Conservation (phyloP, 306 rosid species). For the Castanea mollissima region DNA sequence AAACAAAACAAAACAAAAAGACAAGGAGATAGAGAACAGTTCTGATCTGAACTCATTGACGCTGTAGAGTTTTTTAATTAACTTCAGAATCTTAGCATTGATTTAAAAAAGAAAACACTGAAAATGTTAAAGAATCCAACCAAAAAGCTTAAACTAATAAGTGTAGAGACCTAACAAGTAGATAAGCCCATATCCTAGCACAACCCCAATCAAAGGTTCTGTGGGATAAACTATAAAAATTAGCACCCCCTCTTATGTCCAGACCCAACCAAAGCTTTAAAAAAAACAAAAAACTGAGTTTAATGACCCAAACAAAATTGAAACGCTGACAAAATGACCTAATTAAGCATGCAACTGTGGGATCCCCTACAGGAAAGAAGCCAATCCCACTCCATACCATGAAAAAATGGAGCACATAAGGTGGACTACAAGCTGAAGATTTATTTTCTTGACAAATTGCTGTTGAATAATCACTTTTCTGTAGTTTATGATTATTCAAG, state of each 20-base stretch:
- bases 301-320: not conserved
- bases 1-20: too few relatives aligned
- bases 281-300: not conserved
- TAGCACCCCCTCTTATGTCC: not conserved
- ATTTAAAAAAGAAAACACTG: not conserved
- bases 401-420: not conserved
- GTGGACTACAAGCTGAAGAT: not conserved
- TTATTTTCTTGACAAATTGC: not conserved
- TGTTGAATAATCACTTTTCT: not conserved
- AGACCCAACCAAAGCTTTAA: too few relatives aligned
- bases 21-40: not conserved
- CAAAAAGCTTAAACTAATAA: not conserved
- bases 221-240: not conserved
- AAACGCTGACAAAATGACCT: not conserved
- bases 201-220: not conserved
- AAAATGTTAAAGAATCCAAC: not conserved
- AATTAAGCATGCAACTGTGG: not conserved
- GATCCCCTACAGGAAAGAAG: not conserved
- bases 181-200: not conserved
- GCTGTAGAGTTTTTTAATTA: not conserved
- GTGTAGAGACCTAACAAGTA: not conserved
- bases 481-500: not conserved
- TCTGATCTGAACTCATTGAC: not conserved
- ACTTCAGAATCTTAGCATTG: not conserved
- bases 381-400: not conserved